These are phyloP conservation scores for Lipomyces yamanashiensis DNA, from an alignment of 805 yeast genomes.

Conservation along the genomic window DNA sequence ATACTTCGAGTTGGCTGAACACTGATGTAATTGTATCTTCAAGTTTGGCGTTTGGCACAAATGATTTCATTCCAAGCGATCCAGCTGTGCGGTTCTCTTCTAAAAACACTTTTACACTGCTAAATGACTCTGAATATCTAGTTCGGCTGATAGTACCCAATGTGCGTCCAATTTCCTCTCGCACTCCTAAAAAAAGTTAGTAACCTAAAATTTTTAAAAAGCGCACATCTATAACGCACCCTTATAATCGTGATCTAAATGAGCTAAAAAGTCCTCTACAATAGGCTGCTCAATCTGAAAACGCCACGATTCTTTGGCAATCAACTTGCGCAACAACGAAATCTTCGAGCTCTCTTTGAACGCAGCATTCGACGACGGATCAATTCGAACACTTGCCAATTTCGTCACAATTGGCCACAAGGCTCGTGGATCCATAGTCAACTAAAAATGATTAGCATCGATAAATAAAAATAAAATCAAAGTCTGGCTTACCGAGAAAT, in stretches of 20 bases:
- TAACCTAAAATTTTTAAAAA: neutral
- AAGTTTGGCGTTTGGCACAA: slow-evolving; percentile 45
- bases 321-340: slow-evolving; percentile 56
- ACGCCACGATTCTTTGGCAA: slow-evolving; percentile 60
- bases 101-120: slow-evolving; percentile 50
- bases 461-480: neutral
- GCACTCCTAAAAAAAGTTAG: slow-evolving; percentile 64
- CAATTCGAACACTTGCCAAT: slow-evolving; percentile 55
- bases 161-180: slow-evolving; percentile 68
- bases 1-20: slow-evolving; percentile 51
- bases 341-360: slow-evolving; percentile 67
- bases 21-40: slow-evolving; percentile 48
- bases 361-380: slow-evolving; percentile 61
- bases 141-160: slow-evolving; percentile 54
- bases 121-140: slow-evolving; percentile 51
- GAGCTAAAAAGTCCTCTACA: slow-evolving; percentile 51
- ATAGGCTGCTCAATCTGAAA: slow-evolving; percentile 48
- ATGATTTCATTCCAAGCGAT: slow-evolving; percentile 47
- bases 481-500: slow-evolving; percentile 50
- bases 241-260: slow-evolving; percentile 59
- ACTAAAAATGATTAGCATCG: slow-evolving; percentile 46
- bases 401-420: slow-evolving; percentile 56
- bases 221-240: slow-evolving; percentile 3
- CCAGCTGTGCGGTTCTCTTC: slow-evolving; percentile 45
- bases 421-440: slow-evolving; percentile 53